Evolutionary conservation across 1,284 basidiomycete genomes (phyloP), one percentile per base, ranked within the genome.

Genomic region (Puccinia horiana): DNA sequence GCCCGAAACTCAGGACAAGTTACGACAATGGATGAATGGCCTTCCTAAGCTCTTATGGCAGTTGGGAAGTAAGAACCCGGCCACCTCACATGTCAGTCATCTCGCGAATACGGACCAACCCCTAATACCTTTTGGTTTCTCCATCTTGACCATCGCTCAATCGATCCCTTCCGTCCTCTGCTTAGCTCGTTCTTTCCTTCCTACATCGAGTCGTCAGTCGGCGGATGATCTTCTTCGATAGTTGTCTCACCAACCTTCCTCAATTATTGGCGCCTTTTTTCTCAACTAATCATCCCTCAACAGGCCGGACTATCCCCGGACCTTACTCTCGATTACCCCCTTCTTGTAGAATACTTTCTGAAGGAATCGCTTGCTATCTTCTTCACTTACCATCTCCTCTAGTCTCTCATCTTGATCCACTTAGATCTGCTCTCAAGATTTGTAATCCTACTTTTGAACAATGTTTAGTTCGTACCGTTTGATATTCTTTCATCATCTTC

Each of bases 41-140:
- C 56, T 81, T 32, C 79, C 79, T 6, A 81, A 81, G 61, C 37
- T 81, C 23, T 65, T 81, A 49, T 81, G 79, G 79, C 67, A 44
- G 37, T 26, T 81, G 65, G 79, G 70, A 29, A 35, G 42, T 29
- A 81, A 81, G 56, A 47, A 44, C 47, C 79, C 79, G 6, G 35
- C 12, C 35, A 63, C 70, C 29, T 47, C 79, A 29, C 49, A 73
- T 58, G 79, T 81, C 26, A 49, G 79, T 74, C 26, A 37, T 26
- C 56, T 29, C 29, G n/a, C n/a, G 40, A 40, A 42, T 26, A 35
- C n/a, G 58, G 16, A 0, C 14, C n/a, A n/a, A n/a, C n/a, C n/a
- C n/a, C n/a, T n/a, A n/a, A n/a, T n/a, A n/a, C n/a, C n/a, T n/a
- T n/a, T n/a, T n/a, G n/a, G n/a, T n/a, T n/a, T n/a, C n/a, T n/a